Conservation (phyloP, 768 basidiomycete genomes). For the Brasilioporus rufonigricans region DNA sequence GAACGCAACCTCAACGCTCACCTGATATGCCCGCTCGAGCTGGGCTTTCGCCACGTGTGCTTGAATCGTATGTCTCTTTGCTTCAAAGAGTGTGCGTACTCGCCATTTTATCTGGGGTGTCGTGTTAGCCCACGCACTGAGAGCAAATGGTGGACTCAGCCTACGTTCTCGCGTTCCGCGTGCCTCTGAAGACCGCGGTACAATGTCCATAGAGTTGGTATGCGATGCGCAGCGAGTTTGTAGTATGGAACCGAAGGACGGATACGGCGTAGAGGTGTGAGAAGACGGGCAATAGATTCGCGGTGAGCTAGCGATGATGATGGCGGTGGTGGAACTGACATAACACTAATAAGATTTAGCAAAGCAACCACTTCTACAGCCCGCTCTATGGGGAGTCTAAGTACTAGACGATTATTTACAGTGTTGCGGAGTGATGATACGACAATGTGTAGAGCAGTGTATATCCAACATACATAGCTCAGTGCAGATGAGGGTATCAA, state of each 20-base stretch:
- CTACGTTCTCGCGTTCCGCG: conserved; percentile 55
- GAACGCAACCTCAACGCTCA: conserved; percentile 26
- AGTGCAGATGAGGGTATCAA: conserved; percentile 10
- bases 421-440: not conserved
- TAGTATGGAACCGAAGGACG: conserved; percentile 66
- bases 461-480: not conserved
- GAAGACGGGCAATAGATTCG: conserved; percentile 45
- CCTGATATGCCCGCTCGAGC: conserved; percentile 57
- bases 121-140: not conserved
- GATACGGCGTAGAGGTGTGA: conserved; percentile 58
- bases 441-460: not conserved
- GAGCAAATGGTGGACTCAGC: conserved; percentile 15
- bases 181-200: conserved; percentile 67
- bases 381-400: not conserved
- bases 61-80: conserved; percentile 52
- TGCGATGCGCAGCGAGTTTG: conserved; percentile 64
- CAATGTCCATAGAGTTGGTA: conserved; percentile 74
- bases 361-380: not conserved
- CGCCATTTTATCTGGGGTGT: conserved; percentile 53
- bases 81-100: conserved; percentile 51
- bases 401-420: not conserved
- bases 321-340: conserved; percentile 17
- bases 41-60: conserved; percentile 45
- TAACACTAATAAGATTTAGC: not conserved
- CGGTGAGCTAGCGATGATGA: conserved; percentile 47